Conservation (phyloP, 306 rosid species). For the Trifolium pratense region DNA sequence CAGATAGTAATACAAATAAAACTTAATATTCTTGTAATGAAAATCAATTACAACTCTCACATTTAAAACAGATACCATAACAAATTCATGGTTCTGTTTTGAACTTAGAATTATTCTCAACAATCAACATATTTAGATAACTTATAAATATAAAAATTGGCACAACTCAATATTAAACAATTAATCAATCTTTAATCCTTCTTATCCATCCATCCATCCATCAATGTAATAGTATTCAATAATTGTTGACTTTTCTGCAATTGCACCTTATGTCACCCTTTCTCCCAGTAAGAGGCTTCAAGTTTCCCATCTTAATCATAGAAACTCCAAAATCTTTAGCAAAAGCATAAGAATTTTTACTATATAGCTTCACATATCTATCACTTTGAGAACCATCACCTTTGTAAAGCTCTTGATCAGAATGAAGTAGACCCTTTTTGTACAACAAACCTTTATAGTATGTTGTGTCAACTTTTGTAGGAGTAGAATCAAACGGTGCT, state of each 20-base stretch:
- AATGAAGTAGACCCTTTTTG: constrained; percentile 49
- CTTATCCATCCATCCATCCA: not conserved
- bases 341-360: constrained; percentile 36
- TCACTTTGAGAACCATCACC: constrained; percentile 49
- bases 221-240: not conserved
- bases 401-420: constrained; percentile 54
- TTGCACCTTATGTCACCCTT: constrained; percentile 46
- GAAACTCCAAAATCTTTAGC: constrained; percentile 47
- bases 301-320: constrained; percentile 57
- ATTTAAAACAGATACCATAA: not conserved
- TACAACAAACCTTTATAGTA: constrained; percentile 41
- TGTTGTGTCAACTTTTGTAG: constrained; percentile 35
- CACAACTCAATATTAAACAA: constrained; percentile 1
- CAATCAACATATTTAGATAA: constrained; percentile 1
- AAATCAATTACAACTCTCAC: not conserved
- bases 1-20: not conserved
- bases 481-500: constrained; percentile 43
- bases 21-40: not conserved
- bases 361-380: constrained; percentile 30
- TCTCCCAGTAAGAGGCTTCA: constrained; percentile 44
- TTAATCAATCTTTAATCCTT: not conserved
- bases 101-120: constrained; percentile 32
- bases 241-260: constrained; percentile 48
- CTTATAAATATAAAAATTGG: not conserved
- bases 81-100: constrained; percentile 27